Percentiles rank a stretch among this genome's conserved stretches.
Conservation (phyloP, 257 asterid genomes). For the Solanum verrucosum region DNA sequence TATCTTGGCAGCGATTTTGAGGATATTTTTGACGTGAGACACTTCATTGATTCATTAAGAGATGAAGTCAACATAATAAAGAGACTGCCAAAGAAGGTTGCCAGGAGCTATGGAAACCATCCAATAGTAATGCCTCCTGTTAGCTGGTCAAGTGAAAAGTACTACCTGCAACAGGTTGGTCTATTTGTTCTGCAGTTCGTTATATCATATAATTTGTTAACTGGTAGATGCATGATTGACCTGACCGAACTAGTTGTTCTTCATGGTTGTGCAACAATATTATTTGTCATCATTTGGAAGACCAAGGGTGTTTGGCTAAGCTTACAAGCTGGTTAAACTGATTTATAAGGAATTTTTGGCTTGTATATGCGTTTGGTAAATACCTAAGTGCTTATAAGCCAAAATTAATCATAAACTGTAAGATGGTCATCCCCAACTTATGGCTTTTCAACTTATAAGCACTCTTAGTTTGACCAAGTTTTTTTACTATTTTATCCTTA, state of each 20-base stretch:
- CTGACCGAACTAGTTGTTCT: not conserved
- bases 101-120: conserved; percentile 44
- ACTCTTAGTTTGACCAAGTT: not conserved
- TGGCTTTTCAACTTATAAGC: not conserved
- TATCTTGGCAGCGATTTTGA: conserved; percentile 56
- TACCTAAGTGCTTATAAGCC: not conserved
- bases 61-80: conserved; percentile 74
- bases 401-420: not conserved
- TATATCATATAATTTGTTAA: not conserved
- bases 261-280: not conserved
- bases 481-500: not conserved
- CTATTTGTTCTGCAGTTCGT: not conserved
- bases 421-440: not conserved
- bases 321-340: not conserved
- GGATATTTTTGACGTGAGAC: conserved; percentile 75
- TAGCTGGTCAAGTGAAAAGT: conserved; percentile 91
- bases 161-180: conserved; percentile 83
- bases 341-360: not conserved
- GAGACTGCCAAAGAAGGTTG: conserved; percentile 68
- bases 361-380: not conserved
- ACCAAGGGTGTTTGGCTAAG: not conserved
- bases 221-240: not conserved
- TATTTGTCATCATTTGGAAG: not conserved
- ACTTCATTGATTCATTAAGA: conserved; percentile 75
- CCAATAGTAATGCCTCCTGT: conserved; percentile 81